Base-by-base conservation (phyloP, 805 yeast genomes). In the Pichia californica region DNA sequence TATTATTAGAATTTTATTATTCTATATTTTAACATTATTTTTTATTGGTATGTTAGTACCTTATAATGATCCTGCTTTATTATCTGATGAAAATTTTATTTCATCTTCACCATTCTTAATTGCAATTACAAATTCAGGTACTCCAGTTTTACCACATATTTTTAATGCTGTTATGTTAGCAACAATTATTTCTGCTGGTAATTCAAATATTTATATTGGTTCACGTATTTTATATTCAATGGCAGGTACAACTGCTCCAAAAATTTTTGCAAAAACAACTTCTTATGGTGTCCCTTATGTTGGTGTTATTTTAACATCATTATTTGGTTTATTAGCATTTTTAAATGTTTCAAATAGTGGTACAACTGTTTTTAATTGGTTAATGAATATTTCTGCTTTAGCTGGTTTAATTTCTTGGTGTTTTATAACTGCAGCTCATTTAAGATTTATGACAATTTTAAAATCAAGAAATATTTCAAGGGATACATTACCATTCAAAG, bases 331-430 rank as follows among this genome's bases (percentile, higher is more conserved):
- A 20, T 63, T 83, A 44, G 87, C 80, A 3, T 81, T 74, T 66
- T 63, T 83, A 64, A 69, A 67, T 36, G 76, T 76, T 16, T 71
- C 81, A 6, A 59, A 65, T 18, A 66, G 73, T 44, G 83, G 83
- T 45, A 57, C 59, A 32, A 69, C 72, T 4, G 88, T 80, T 26
- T 83, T 83, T 66, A 66, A 73, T 56, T 83, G 89, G 89, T 68
- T 83, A 46, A 64, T 82, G 52, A 82, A 81, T 60, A 81, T 83
- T 53, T 75, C 86, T n/a, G 84, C 85, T 25, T 81, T 82, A 38
- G 81, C 88, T 10, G 89, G 89, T 46, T 70, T 83, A 51, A 79
- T 82, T 52, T 73, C 85, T 15, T 81, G 89, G 89, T 72, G 78
- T 38, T 74, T 77, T 58, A 81, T 83, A 48, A 70, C 80, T 25